Evolutionary conservation across 805 yeast genomes (phyloP), one percentile per base, ranked within the genome.

Genomic region (Jamesozyma gamospora): DNA sequence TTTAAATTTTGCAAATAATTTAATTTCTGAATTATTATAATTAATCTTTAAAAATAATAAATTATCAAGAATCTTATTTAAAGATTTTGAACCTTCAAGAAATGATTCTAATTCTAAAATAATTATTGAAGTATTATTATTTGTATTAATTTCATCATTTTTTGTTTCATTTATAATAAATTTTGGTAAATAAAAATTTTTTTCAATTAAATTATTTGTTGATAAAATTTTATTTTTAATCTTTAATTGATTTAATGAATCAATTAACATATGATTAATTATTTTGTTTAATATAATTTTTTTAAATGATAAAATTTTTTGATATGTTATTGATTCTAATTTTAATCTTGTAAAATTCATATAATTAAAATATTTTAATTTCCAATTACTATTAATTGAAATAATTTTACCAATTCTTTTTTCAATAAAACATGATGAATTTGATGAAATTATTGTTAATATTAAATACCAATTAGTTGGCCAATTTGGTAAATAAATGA

Each of bases 401-500:
- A 53, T 41, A 13, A 61, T 50, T 37, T 61, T 61, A 16, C 63
- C 62, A 28, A 60, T 57, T 33, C 60, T 49, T 36, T 57, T 53
- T 34, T 59, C 61, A 25, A 61, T 51, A 11, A 56, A 41, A 35
- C 63, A 58, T 4, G 61, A 48, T 10, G 57, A 46, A 14, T 55
- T 48, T 2, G 64, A 58, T 4, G 62, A 56, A 7, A 59, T 48
- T n/a, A 57, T 51, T 2, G 62, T 52, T 18, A 60, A 43, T 12
- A 61, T 53, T 27, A 61, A 39, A 41, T 56, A 61, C 65, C 65
- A 61, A 40, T 57, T 56, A 6, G 52, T 48, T 7, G 64, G 64
- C 65, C 65, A 61, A 18, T 51, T 53, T 8, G 60, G 56, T 40
- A 61, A 37, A 28, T 58, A 52, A 8, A 60, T 52, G 35, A 58